Percentiles rank a stretch among this genome's conserved stretches.
Conservation (phyloP, 2,329 filamentous ascomycete genomes). For the Didymella glomerata region DNA sequence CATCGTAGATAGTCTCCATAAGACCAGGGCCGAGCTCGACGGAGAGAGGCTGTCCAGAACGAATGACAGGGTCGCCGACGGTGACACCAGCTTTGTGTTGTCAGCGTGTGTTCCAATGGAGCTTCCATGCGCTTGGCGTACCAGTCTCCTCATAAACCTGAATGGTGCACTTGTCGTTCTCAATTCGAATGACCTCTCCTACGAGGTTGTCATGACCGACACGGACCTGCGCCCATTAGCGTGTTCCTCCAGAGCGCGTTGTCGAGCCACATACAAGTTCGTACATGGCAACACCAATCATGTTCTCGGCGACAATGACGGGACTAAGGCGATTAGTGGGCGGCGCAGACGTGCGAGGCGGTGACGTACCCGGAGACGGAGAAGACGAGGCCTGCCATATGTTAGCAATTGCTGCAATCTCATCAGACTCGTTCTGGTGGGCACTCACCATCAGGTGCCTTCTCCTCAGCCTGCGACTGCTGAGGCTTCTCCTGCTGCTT, state of each 20-base stretch:
- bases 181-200: constrained; percentile 98
- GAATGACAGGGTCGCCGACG: constrained; percentile 89
- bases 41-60: constrained; percentile 94
- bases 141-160: constrained; percentile 99
- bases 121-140: constrained; percentile 54
- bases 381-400: constrained; percentile 66
- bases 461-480: constrained; percentile 56
- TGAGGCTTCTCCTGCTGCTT: constrained; percentile 47
- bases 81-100: constrained; percentile 82
- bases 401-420: constrained; percentile 27
- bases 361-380: constrained; percentile 70
- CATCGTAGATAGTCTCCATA: constrained; percentile 99
- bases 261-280: constrained; percentile 74
- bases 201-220: constrained; percentile 92
- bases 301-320: constrained; percentile 96
- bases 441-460: constrained; percentile 41
- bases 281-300: constrained; percentile 99
- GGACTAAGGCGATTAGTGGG: constrained; percentile 62
- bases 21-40: constrained; percentile 96
- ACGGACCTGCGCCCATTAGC: constrained; percentile 69
- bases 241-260: neutral
- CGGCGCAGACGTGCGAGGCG: constrained; percentile 21
- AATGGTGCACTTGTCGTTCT: constrained; percentile 92
- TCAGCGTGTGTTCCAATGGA: constrained; percentile 23
- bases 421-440: neutral